phyloP scores from a whole-genome alignment of 176 grass and related monocot genomes.

The Oryza brachyantha region DNA sequence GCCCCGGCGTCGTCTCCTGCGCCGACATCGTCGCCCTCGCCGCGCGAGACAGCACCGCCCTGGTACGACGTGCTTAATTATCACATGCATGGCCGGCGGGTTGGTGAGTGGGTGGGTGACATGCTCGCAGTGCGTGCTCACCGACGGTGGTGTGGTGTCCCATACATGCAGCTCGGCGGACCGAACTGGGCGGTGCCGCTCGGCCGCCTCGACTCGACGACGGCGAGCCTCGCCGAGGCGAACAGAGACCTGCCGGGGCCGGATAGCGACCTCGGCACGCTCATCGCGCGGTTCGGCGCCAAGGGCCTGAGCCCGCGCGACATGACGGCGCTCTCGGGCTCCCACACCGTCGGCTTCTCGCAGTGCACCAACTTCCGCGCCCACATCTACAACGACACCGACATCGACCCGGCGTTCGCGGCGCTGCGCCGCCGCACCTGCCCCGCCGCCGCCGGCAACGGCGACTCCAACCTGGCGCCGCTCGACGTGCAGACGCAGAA shows the following conservation, averaged over 20 bases:
- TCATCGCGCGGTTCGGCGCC: conserved; percentile 41
- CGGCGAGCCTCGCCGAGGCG: conserved; percentile 44
- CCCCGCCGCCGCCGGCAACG: neutral
- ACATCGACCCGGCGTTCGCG: conserved; percentile 51
- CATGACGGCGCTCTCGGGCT: conserved; percentile 73
- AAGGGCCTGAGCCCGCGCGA: conserved; percentile 50
- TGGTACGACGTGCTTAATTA: conserved; percentile 43
- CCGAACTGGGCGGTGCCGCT: conserved; percentile 61
- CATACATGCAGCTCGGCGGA: conserved; percentile 55
- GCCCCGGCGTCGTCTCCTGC: conserved; percentile 69
- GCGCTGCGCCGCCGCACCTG: conserved; percentile 23
- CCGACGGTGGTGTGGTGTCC: no score
- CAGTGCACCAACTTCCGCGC: conserved; percentile 61
- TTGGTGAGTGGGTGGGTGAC: no score
- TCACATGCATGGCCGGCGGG: no score
- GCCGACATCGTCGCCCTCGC: conserved; percentile 83
- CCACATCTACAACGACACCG: conserved; percentile 63
- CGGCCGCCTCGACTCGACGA: conserved; percentile 66
- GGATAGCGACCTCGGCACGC: conserved; percentile 14
- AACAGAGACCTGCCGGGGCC: conserved; percentile 59
- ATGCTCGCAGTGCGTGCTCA: no score
- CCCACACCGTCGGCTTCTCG: conserved; percentile 69
- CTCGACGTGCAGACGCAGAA: conserved; percentile 48
- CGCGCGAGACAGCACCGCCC: conserved; percentile 49
- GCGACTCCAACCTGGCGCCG: conserved; percentile 49